These are phyloP conservation scores for Xylaria sp. DNA, from an alignment of 2,329 filamentous ascomycete genomes.

Conservation along the genomic window DNA sequence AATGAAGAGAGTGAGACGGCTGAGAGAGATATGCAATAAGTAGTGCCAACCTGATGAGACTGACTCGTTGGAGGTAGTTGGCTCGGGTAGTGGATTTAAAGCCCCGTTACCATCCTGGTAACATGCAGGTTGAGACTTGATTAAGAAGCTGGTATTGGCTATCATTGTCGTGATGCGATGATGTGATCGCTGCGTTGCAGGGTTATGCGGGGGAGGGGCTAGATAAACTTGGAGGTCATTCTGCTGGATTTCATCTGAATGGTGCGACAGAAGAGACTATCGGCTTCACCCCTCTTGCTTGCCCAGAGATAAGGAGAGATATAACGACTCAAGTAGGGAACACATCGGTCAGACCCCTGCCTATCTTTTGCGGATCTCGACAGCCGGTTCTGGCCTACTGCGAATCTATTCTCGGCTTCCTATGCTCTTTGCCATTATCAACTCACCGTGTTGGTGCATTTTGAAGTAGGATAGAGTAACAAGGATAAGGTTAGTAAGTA, in stretches of 20 bases:
- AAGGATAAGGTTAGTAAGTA: no score
- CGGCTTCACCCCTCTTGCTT: no score
- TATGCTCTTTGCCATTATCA: no score
- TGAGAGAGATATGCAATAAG: no score
- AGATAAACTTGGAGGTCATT: conserved; percentile 13
- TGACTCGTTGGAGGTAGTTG: not conserved
- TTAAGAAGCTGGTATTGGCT: conserved; percentile 12
- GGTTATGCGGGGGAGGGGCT: not conserved
- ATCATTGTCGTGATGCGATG: conserved; percentile 6
- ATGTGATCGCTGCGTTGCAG: not conserved
- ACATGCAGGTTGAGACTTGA: not conserved
- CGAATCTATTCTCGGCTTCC: no score
- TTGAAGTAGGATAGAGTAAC: no score
- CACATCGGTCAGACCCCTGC: no score
- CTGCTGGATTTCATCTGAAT: not conserved
- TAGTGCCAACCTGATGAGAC: not conserved
- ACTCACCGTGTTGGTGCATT: no score
- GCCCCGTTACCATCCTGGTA: not conserved
- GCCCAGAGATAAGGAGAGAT: not conserved
- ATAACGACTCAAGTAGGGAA: no score
- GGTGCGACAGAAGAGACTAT: not conserved
- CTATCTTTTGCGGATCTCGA: no score
- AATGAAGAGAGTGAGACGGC: not conserved
- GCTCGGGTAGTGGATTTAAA: not conserved
- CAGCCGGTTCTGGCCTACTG: no score